phyloP scores from a whole-genome alignment of 768 basidiomycete species.

The Trametes sanguinea region DNA sequence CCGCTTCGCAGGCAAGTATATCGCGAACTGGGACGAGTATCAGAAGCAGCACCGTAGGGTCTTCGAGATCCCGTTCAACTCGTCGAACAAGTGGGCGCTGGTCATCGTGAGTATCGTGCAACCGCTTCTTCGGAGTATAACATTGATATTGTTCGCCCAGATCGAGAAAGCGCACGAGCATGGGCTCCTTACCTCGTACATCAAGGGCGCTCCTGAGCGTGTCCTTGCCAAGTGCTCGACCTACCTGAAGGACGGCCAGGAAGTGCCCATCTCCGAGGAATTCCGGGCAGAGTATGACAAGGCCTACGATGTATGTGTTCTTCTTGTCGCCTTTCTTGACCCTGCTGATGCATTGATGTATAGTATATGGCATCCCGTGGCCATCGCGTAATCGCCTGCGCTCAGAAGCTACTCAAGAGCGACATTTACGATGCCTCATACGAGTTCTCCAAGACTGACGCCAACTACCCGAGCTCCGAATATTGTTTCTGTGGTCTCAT shows the following conservation, averaged over 20 bases:
- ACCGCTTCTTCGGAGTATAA: not conserved
- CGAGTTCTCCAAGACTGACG: slow-evolving; percentile 56
- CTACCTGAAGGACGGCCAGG: slow-evolving; percentile 54
- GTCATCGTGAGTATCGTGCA: slow-evolving; percentile 51
- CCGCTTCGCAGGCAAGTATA: slow-evolving; percentile 61
- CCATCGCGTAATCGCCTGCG: slow-evolving; percentile 74
- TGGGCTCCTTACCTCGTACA: slow-evolving; percentile 54
- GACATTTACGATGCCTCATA: slow-evolving; percentile 48
- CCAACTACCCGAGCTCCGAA: slow-evolving; percentile 51
- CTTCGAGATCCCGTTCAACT: slow-evolving; percentile 78
- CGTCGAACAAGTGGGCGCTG: slow-evolving; percentile 73
- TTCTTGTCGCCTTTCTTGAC: not conserved
- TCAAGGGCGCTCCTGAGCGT: slow-evolving; percentile 73
- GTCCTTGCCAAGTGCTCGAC: slow-evolving; percentile 65
- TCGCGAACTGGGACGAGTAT: slow-evolving; percentile 56
- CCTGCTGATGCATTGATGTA: not conserved
- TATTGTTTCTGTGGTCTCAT: slow-evolving; percentile 69
- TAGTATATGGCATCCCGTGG: slow-evolving; percentile 80
- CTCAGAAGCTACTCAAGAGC: slow-evolving; percentile 55
- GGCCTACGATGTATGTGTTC: slow-evolving; percentile 55
- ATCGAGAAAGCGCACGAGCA: slow-evolving; percentile 54
- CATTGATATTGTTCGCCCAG: slow-evolving; percentile 31
- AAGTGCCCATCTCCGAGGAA: slow-evolving; percentile 53
- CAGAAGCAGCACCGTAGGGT: slow-evolving; percentile 54
- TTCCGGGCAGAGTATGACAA: slow-evolving; percentile 56